Base-by-base conservation (phyloP, 306 rosid genomes). In the Corylus avellana region DNA sequence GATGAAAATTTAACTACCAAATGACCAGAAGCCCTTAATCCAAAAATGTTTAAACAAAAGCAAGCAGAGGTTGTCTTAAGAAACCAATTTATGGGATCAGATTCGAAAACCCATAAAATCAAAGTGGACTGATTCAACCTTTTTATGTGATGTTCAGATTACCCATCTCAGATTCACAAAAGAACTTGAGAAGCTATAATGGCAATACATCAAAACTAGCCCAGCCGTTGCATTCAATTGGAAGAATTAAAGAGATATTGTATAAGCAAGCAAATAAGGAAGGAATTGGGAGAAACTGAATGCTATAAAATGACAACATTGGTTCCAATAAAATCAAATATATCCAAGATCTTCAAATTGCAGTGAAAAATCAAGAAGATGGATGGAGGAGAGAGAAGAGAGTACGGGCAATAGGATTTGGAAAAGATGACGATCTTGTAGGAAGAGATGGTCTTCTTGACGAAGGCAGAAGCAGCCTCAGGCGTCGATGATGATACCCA, bases 321-420 rank as follows among this genome's bases (percentile, higher is more conserved):
- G 53, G 53, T 11, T 20, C 27, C 25, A 35, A 12, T 4, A 25
- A 47, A 61, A 75, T 46, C 14, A 8, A 58, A 27, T 1, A 35
- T 4, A 59, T 12, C 14, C 8, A 8, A 8, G 44, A 37, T 25
- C 53, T 16, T 29, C 32, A 58, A 70, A 56, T 25, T 55, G 61
- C 2, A 70, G 44, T 14, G 1, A 46, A 55, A 12, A 10, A 59
- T 16, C 0, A 62, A 20, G 35, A 47, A 72, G 61, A 22, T 14
- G 50, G 61, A 22, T 14, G 50, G 20, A 72, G 12, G 12, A 27
- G 72, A 82, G 62, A 55, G 68, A 76, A 22, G 39, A 16, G 72
- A 84, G 8, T 75, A 95, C 98, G 94, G 98, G 92, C 98, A 95
- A 76, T 95, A 95, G 79, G 98, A 89, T 82, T 95, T 95, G 80